Conservation (phyloP, 495 filamentous ascomycete genomes). For the Venustampulla echinocandica region DNA sequence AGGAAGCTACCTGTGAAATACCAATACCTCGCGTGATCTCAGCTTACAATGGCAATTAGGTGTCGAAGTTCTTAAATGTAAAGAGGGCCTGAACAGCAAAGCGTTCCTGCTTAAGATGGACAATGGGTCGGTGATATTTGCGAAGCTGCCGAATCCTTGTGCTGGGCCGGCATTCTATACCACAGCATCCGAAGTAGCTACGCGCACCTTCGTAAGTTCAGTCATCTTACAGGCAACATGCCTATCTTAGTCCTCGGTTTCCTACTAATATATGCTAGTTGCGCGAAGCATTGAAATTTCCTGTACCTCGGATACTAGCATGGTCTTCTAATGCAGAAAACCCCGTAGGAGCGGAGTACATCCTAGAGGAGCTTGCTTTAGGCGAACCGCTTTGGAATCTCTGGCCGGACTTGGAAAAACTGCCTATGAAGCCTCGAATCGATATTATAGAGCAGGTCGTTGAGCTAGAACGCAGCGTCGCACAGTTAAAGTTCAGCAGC, state of each 20-base stretch:
- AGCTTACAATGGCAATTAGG: slow-evolving; percentile 16
- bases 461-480: slow-evolving; percentile 8
- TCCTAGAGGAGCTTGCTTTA: slow-evolving; percentile 16
- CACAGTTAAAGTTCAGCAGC: slow-evolving; percentile 4
- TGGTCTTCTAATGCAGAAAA: slow-evolving; percentile 14
- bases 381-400: slow-evolving; percentile 8
- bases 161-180: slow-evolving; percentile 15
- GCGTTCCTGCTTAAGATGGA: slow-evolving; percentile 33
- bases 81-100: slow-evolving; percentile 30
- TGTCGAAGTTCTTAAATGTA: slow-evolving; percentile 27
- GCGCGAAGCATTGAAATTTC: slow-evolving; percentile 26
- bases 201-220: slow-evolving; percentile 27
- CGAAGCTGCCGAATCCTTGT: slow-evolving; percentile 22
- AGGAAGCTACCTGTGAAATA: slow-evolving; percentile 23
- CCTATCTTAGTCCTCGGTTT: background rate
- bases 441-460: slow-evolving; percentile 11
- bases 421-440: slow-evolving; percentile 1
- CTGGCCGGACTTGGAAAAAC: slow-evolving; percentile 3
- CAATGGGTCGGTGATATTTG: slow-evolving; percentile 31
- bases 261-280: slow-evolving; percentile 26
- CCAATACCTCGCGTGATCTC: background rate
- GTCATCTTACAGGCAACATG: background rate
- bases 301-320: slow-evolving; percentile 12
- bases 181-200: slow-evolving; percentile 27
- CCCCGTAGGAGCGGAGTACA: slow-evolving; percentile 17